Evolutionary conservation across 371 early-diverging fungal species (phyloP).

Genomic region (Apophysomyces variabilis): DNA sequence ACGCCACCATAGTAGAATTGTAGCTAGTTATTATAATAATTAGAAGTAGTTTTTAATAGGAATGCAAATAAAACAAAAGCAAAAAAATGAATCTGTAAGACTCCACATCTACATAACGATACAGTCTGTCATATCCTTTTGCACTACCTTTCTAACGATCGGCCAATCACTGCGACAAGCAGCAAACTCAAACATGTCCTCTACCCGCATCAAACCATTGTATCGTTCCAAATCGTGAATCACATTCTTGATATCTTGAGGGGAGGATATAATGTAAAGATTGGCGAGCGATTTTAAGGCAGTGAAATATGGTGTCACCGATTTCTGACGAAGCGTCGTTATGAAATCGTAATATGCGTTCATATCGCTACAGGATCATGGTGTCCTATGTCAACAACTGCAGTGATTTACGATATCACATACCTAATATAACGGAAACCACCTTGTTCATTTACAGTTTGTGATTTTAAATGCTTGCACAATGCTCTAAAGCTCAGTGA

Average conservation of each 20-base stretch:
- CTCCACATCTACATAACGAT: constrained; percentile 54
- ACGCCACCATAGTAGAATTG: background rate
- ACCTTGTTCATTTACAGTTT: constrained; percentile 80
- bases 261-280: constrained; percentile 85
- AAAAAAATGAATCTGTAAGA: background rate
- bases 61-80: constrained; percentile 14
- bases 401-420: background rate
- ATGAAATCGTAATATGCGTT: constrained; percentile 78
- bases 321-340: constrained; percentile 65
- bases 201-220: constrained; percentile 82
- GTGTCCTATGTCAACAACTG: background rate
- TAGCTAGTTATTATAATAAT: background rate
- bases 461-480: constrained; percentile 80
- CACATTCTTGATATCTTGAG: constrained; percentile 80
- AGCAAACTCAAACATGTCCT: constrained; percentile 93
- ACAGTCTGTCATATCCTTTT: constrained; percentile 73
- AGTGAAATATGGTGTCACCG: constrained; percentile 77
- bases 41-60: constrained; percentile 1
- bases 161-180: constrained; percentile 88
- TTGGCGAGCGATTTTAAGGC: constrained; percentile 93
- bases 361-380: constrained; percentile 67
- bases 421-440: constrained; percentile 81
- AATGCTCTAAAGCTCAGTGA: constrained; percentile 49
- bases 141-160: constrained; percentile 82
- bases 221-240: constrained; percentile 87